Conservation (phyloP, 805 yeast species). For the Pachysolen tannophilus region DNA sequence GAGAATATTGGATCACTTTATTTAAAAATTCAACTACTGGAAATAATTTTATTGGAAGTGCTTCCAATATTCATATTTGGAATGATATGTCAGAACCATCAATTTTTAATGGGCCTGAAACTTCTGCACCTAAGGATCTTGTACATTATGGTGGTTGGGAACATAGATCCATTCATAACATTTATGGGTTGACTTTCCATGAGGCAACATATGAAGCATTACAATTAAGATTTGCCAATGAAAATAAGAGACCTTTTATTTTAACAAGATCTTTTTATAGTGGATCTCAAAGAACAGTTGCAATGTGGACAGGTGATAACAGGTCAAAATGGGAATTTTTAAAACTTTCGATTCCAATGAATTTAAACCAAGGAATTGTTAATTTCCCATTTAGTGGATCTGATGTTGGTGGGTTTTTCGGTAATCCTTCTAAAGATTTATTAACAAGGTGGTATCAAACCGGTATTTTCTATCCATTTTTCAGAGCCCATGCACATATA, state of each 20-base stretch:
- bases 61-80: slow-evolving; percentile 78
- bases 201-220: slow-evolving; percentile 72
- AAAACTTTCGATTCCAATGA: slow-evolving; percentile 76
- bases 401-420: slow-evolving; percentile 96
- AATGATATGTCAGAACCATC: slow-evolving; percentile 99
- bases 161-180: slow-evolving; percentile 85
- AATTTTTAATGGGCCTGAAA: slow-evolving; percentile 91
- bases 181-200: slow-evolving; percentile 74
- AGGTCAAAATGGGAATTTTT: slow-evolving; percentile 89
- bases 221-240: slow-evolving; percentile 34
- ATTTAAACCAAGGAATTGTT: slow-evolving; percentile 68
- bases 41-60: slow-evolving; percentile 33
- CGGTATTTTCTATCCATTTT: slow-evolving; percentile 94
- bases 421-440: slow-evolving; percentile 76
- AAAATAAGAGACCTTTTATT: slow-evolving; percentile 69
- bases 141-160: slow-evolving; percentile 78
- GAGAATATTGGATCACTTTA: slow-evolving; percentile 44
- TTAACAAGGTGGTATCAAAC: slow-evolving; percentile 92
- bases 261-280: slow-evolving; percentile 82
- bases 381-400: slow-evolving; percentile 95
- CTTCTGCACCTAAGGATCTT: slow-evolving; percentile 76
- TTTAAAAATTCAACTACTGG: slow-evolving; percentile 38
- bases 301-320: slow-evolving; percentile 98
- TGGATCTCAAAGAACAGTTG: slow-evolving; percentile 87
- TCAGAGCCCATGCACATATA: slow-evolving; percentile 94